phyloP scores from a whole-genome alignment of 495 filamentous ascomycete genomes.

The Penicillium paxilli region DNA sequence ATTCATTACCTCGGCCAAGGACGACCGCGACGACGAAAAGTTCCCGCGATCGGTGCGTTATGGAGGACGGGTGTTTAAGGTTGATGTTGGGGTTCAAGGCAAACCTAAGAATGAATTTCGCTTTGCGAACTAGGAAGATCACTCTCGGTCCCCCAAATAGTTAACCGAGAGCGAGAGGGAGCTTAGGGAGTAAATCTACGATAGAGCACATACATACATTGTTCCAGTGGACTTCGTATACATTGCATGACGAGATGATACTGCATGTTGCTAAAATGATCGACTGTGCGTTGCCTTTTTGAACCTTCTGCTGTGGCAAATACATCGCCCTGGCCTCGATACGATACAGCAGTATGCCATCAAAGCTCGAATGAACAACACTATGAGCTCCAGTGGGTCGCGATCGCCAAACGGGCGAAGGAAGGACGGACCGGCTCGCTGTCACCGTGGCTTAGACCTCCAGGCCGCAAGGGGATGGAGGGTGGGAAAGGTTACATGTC shows the following conservation, averaged over 20 bases:
- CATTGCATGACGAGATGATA: background rate
- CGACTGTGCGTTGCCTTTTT: conserved; percentile 16
- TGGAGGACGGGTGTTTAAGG: conserved; percentile 65
- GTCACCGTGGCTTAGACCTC: conserved; percentile 13
- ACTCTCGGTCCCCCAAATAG: background rate
- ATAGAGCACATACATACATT: background rate
- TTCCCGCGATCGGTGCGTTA: conserved; percentile 58
- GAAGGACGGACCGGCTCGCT: conserved; percentile 18
- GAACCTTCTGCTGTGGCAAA: background rate
- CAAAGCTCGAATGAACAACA: background rate
- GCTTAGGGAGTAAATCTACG: background rate
- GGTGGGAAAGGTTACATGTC: conserved; percentile 10
- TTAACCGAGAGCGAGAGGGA: background rate
- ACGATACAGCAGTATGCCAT: background rate
- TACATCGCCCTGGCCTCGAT: background rate
- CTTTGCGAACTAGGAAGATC: conserved; percentile 13
- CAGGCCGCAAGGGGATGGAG: conserved; percentile 15
- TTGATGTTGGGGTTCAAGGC: conserved; percentile 67
- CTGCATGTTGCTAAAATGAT: conserved; percentile 20
- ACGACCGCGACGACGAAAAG: conserved; percentile 51
- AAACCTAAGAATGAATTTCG: conserved; percentile 56
- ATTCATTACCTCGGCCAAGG: conserved; percentile 71
- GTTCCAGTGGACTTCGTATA: too few species aligned
- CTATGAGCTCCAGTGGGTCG: conserved; percentile 5
- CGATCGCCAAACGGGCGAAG: conserved; percentile 26